Conservation (phyloP, 1,284 basidiomycete species). For the Trametes sp. region DNA sequence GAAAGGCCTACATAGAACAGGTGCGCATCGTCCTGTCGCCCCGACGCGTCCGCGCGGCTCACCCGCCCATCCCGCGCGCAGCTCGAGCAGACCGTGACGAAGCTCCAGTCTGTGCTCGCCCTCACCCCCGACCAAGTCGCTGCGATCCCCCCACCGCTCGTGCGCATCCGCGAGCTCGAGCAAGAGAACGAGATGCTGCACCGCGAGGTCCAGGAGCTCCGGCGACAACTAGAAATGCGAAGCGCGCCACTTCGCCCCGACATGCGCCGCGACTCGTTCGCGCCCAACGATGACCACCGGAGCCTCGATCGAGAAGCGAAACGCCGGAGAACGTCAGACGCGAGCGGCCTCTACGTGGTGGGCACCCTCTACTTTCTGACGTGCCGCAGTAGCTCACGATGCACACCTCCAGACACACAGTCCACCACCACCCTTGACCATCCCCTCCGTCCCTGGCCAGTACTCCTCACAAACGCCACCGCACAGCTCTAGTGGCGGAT, state of each 20-base stretch:
- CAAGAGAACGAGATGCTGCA: constrained; percentile 73
- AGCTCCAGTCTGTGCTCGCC: constrained; percentile 75
- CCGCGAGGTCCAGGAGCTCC: constrained; percentile 74
- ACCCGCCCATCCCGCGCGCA: constrained; percentile 37
- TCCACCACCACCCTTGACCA: constrained; percentile 68
- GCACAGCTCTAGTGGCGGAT: constrained; percentile 14
- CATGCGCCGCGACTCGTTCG: constrained; percentile 33
- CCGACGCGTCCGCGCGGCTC: background rate
- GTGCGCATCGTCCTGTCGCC: constrained; percentile 50
- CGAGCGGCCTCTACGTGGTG: constrained; percentile 68
- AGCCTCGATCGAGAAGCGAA: constrained; percentile 67
- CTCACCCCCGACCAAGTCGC: constrained; percentile 74
- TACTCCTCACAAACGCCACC: constrained; percentile 35
- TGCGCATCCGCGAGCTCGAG: constrained; percentile 78
- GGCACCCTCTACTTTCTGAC: constrained; percentile 18
- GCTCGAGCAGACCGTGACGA: constrained; percentile 84
- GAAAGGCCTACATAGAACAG: constrained; percentile 93
- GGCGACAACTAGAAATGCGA: constrained; percentile 57
- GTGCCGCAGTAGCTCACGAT: constrained; percentile 1
- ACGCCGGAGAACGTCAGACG: constrained; percentile 57
- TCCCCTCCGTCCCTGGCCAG: constrained; percentile 49
- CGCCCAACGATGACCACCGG: constrained; percentile 37
- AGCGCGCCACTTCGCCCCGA: constrained; percentile 40
- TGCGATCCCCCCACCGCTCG: constrained; percentile 69
- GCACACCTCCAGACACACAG: constrained; percentile 34